Evolutionary conservation across 441 rosid genomes (phyloP), one percentile per base, ranked within the genome.

Genomic region (Theobroma grandiflorum): DNA sequence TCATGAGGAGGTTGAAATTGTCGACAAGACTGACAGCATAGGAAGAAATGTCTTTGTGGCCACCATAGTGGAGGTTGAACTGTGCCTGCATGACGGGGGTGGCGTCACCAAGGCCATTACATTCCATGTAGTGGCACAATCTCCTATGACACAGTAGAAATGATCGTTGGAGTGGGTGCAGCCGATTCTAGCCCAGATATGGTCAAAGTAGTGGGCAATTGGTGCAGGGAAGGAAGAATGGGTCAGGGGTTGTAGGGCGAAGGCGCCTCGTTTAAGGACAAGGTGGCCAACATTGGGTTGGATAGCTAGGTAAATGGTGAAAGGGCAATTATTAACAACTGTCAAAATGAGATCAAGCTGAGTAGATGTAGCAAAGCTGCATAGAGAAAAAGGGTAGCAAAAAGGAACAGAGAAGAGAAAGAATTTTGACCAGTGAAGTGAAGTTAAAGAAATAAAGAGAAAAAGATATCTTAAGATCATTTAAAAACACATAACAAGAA

Each of bases 261-360:
- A 92, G 62, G 92, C 95, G 77, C 92, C 92, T 3, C 80, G 78
- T 65, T 87, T 91, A 20, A 90, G 91, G 80, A 89, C 88, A 11
- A 92, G 91, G 77, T 85, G 84, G 43, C 98, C 97, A 33, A 86
- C 88, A 87, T 89, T 90, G 82, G 94, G 95, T 40, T 84, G 95
- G 75, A 90, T 88, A 72, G 87, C 95, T 3, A 94, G 91, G 91
- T 93, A 92, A 68, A 92, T 88, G 52, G 94, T 78, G 88, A 70
- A 90, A 49, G 90, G 92, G 63, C 95, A 92, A 90, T 92, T 87
- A 88, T 92, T 92, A 74, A 92, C 94, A 26, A 92, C 55, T 78
- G 95, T 92, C 37, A 92, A 81, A 55, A 77, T 81, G 72, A 91
- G 89, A 15, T 82, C 88, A 0, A 88, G 71, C 43, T 76, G 72